phyloP scores from a whole-genome alignment of 139 green algal species.

The Micractinium conductrix region DNA sequence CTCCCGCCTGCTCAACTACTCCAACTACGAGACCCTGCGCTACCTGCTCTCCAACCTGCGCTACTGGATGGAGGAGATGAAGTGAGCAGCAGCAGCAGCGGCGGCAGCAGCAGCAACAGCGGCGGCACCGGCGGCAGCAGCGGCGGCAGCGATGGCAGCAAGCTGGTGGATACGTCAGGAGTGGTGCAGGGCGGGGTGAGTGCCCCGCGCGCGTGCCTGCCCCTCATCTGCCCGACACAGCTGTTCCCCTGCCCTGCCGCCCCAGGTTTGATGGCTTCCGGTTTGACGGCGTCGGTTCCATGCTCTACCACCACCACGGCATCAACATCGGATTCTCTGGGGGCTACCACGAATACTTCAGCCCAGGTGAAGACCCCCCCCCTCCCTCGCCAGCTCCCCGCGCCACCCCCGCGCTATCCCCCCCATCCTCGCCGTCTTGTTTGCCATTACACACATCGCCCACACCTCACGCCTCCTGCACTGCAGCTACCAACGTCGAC shows the following conservation, averaged over 20 bases:
- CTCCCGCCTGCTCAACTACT: constrained; percentile 90
- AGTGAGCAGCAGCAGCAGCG: too few species aligned
- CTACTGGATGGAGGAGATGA: constrained; percentile 96
- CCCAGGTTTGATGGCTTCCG: constrained; percentile 94
- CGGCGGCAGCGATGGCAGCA: too few species aligned
- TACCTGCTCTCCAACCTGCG: constrained; percentile 95
- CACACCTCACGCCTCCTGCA: constrained; percentile 22
- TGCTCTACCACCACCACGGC: constrained; percentile 98
- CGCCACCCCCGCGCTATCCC: background rate
- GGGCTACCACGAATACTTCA: constrained; percentile 84
- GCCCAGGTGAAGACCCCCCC: background rate
- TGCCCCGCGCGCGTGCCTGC: too few species aligned
- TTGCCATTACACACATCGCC: background rate
- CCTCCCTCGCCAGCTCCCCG: background rate
- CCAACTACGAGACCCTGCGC: constrained; percentile 80
- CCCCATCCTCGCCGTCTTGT: background rate
- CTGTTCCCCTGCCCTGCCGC: background rate
- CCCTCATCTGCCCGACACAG: too few species aligned
- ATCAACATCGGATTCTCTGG: constrained; percentile 88
- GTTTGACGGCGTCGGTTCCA: constrained; percentile 97
- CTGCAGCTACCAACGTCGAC: constrained; percentile 86
- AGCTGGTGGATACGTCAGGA: too few species aligned
- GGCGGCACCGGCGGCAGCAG: too few species aligned
- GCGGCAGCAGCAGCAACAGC: too few species aligned
- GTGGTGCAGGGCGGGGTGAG: too few species aligned